Base-by-base conservation (phyloP, 345 rosid genomes). In the Draba incana region DNA sequence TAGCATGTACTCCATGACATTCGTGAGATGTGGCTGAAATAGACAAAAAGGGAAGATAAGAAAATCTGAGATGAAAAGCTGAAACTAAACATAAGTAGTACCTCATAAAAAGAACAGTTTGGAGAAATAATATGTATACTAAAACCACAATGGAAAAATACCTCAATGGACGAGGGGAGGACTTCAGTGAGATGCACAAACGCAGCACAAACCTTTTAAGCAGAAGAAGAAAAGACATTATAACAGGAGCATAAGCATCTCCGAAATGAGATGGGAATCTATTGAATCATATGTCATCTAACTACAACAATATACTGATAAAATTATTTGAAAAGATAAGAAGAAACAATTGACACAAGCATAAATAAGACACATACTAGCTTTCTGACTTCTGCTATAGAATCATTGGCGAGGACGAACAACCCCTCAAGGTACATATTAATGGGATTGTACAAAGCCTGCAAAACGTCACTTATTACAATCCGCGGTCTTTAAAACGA, bases 121-220 rank as follows among this genome's bases (percentile, higher is more conserved):
- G 5, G 23, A 39, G 31, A 55, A 66, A 15, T 4, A 67, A 41
- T 33, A 5, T n/a, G 6, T 8, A 27, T 25, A 45, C 4, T 31
- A 3, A 49, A 62, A 48, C 39, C 38, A 70, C 30, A 68, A 67
- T 62, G n/a, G 57, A 70, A 49, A 76, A 65, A 55, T 56, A 94
- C 99, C 96, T 89, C 88, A 74, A 91, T 73, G 61, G 89, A 75
- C 24, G 90, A 77, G 11, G 95, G 95, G 39, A 68, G 84, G 57
- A 91, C 83, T 79, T 91, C 98, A 61, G 85, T 80, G 67, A 94
- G 87, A 78, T 89, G 92, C 71, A 87, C 92, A 80, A 94, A 91
- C 69, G 99, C 98, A 64, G 90, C 85, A 76, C 97, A 94, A 57
- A 91, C 99, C 98, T 94, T 84, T 74, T 57, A 67, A 69, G 9